A percentile compares a stretch with the other conserved stretches of the same genome.
Evolutionary conservation across 768 basidiomycete species (phyloP).

Genomic region (Boletus sensibilis): DNA sequence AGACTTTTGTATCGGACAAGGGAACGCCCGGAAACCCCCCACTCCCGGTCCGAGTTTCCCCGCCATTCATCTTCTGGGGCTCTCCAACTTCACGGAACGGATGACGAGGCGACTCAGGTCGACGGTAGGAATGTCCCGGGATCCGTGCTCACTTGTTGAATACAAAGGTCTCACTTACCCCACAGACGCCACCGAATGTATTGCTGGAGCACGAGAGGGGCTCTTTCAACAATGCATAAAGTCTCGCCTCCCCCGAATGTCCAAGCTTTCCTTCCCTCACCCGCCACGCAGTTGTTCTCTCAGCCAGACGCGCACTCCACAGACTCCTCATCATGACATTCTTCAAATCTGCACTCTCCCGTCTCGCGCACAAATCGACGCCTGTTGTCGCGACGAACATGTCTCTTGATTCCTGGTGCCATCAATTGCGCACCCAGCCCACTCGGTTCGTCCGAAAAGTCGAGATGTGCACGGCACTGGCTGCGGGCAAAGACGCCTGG

Average conservation of each 20-base stretch:
- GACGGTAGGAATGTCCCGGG: not conserved
- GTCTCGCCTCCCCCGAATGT: no score
- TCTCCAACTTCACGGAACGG: not conserved
- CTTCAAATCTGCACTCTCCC: slow-evolving; percentile 4
- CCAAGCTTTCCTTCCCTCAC: not conserved
- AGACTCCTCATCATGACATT: not conserved
- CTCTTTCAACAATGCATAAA: not conserved
- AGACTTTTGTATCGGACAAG: not conserved
- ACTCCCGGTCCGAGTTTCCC: not conserved
- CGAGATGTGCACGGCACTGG: slow-evolving; percentile 9
- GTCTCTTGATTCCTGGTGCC: slow-evolving; percentile 3
- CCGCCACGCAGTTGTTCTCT: no score
- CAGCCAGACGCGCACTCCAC: not conserved
- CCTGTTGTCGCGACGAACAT: slow-evolving; percentile 4
- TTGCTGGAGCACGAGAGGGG: slow-evolving; percentile 1
- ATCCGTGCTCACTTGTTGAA: not conserved
- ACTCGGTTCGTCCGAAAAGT: slow-evolving; percentile 8
- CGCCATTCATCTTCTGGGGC: not conserved
- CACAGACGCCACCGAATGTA: not conserved
- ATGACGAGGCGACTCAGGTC: not conserved
- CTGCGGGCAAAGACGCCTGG: not conserved
- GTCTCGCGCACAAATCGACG: not conserved
- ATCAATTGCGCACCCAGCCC: not conserved
- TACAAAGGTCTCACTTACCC: not conserved
- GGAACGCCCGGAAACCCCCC: not conserved